Evolutionary conservation across 345 rosid genomes (phyloP), one percentile per base, ranked within the genome.

Genomic region (Citropsis articulata): DNA sequence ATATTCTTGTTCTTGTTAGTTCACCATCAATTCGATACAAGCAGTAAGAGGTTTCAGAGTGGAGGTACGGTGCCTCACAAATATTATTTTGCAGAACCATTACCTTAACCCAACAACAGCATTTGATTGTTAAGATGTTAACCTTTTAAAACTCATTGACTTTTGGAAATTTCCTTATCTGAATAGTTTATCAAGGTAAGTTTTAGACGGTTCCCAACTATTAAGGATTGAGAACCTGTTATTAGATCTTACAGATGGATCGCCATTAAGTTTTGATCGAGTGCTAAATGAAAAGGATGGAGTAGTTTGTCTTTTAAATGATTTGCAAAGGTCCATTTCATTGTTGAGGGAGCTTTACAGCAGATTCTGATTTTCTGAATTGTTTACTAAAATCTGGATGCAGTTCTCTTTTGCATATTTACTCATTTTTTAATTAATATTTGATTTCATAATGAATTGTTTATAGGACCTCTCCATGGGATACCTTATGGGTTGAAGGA

Each of bases 401-500:
- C 10, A 1, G 10, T 63, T 25, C 5, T 73, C 31, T 33, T 28
- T 48, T 24, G 4, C 25, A 38, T 57, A 28, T 55, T n/a, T 68
- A 18, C 12, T 35, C 13, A n/a, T 75, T 35, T 36, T 50, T 59
- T 9, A 77, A 21, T 48, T 60, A 72, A 64, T 66, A 30, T 50
- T 45, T 60, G 33, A 63, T 71, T 57, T 38, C 42, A 4, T 63
- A 38, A 4, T 60, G 25, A 64, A 45, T 60, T 48, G 21, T 28
- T 75, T 61, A 22, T 77, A 93, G 98, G 98, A 83, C 95, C 98
- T 81, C 98, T 95, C 75, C 95, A 94, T 62, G 97, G 98, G 71
- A 91, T 94, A 57, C 98, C 97, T 80, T 94, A 90, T 76, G 95
- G 98, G 48, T 76, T 95, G 83, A 95, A 95, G 83, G 98, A 95